Evolutionary conservation across 2,329 filamentous ascomycete species (phyloP).

Genomic region (Stromatinia cepivora): DNA sequence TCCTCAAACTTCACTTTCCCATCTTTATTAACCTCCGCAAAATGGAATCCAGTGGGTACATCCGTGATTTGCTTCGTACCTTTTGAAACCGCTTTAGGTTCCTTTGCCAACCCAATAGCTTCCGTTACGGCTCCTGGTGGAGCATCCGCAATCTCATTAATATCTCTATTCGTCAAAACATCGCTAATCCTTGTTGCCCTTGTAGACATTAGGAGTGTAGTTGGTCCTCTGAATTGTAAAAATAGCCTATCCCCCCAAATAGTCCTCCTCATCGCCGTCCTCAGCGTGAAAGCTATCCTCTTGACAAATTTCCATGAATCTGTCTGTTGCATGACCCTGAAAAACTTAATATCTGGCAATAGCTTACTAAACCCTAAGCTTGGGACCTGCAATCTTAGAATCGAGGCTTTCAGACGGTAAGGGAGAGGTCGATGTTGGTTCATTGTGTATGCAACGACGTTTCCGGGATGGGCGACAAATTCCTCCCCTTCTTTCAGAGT

Average conservation of each 20-base stretch:
- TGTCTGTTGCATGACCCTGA: conserved; percentile 70
- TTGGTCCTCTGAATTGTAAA: conserved; percentile 83
- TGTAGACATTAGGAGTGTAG: conserved; percentile 83
- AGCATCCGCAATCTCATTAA: conserved; percentile 86
- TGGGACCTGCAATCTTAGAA: conserved; percentile 76
- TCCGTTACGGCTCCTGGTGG: conserved; percentile 69
- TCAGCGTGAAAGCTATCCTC: conserved; percentile 64
- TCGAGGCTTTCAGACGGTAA: conserved; percentile 81
- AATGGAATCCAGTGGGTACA: conserved; percentile 50
- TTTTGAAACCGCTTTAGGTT: conserved; percentile 42
- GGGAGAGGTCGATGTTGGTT: conserved; percentile 72
- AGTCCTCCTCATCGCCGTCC: conserved; percentile 75
- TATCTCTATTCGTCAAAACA: conserved; percentile 71
- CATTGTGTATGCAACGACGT: conserved; percentile 87
- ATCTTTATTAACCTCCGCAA: conserved; percentile 58
- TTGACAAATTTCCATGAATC: conserved; percentile 70
- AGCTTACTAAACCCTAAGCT: conserved; percentile 60
- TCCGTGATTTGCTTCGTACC: conserved; percentile 40
- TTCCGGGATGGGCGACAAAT: conserved; percentile 86
- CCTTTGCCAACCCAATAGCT: conserved; percentile 52
- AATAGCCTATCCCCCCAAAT: conserved; percentile 96
- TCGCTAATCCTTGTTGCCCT: conserved; percentile 79
- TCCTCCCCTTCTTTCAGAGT: conserved; percentile 80
- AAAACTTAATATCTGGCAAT: conserved; percentile 70
- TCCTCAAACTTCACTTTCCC: conserved; percentile 63